Conservation (phyloP, 1,284 basidiomycete species). For the Leccinum cinnamomeum region DNA sequence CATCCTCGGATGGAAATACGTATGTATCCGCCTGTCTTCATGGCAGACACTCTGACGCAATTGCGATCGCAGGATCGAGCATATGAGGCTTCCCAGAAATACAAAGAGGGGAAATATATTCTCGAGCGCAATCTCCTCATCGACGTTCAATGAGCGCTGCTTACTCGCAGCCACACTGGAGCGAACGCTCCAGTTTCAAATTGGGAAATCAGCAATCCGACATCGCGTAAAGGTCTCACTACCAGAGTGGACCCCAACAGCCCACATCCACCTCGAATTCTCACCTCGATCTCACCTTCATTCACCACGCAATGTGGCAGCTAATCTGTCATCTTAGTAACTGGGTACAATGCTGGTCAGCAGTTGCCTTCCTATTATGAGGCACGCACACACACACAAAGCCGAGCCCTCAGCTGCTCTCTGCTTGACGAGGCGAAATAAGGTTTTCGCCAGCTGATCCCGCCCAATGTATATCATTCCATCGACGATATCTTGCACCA, state of each 20-base stretch:
- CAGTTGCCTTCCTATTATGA: constrained; percentile 4
- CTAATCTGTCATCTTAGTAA: constrained; percentile 27
- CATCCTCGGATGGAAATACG: constrained; percentile 97
- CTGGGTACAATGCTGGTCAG: constrained; percentile 20
- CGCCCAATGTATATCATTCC: constrained; percentile 26
- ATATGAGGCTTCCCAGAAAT: constrained; percentile 87
- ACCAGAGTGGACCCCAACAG: constrained; percentile 19
- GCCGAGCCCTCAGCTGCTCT: neutral
- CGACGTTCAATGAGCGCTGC: constrained; percentile 61
- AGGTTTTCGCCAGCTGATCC: constrained; percentile 8
- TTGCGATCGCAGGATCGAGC: constrained; percentile 72
- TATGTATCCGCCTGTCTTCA: constrained; percentile 34
- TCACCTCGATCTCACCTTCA: constrained; percentile 17
- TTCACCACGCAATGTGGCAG: constrained; percentile 23
- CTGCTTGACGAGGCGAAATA: constrained; percentile 11
- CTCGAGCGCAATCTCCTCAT: constrained; percentile 89
- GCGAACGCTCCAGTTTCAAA: constrained; percentile 4
- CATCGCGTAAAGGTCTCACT: constrained; percentile 15
- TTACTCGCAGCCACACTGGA: constrained; percentile 2
- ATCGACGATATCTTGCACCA: constrained; percentile 19
- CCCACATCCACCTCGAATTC: constrained; percentile 13
- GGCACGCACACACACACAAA: constrained; percentile 2
- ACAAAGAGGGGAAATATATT: constrained; percentile 98
- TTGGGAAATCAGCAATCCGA: constrained; percentile 12
- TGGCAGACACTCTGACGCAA: constrained; percentile 1